These are phyloP conservation scores for Debaryomyces udenii DNA, from an alignment of 1,139 yeast species.

Conservation along the genomic window DNA sequence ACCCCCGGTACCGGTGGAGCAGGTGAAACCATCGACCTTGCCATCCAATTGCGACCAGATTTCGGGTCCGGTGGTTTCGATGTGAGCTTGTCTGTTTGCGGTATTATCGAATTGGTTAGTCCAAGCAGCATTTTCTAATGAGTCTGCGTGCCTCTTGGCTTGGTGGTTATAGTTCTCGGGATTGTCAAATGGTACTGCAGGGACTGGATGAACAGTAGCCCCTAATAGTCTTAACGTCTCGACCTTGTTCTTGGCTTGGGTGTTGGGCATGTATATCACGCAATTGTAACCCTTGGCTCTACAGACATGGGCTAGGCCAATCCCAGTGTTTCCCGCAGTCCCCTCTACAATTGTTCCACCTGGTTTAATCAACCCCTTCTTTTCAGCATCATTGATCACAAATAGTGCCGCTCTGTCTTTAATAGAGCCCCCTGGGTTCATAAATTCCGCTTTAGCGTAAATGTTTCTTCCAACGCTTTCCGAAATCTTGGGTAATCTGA, in stretches of 20 bases:
- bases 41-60: constrained; percentile 87
- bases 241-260: constrained; percentile 79
- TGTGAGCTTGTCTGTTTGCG: constrained; percentile 88
- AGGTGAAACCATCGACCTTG: constrained; percentile 81
- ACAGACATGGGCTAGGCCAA: constrained; percentile 87
- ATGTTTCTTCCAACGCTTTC: constrained; percentile 70
- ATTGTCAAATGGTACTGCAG: constrained; percentile 79
- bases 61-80: constrained; percentile 89
- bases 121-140: constrained; percentile 79
- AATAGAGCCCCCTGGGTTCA: constrained; percentile 94
- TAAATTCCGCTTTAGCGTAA: constrained; percentile 87
- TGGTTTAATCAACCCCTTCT: constrained; percentile 61
- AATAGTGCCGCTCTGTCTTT: constrained; percentile 89
- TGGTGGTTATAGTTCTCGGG: constrained; percentile 85
- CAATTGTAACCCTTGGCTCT: constrained; percentile 82
- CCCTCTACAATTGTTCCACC: constrained; percentile 64
- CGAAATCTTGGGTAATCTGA: constrained; percentile 65
- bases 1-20: constrained; percentile 92
- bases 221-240: constrained; percentile 74
- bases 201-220: constrained; percentile 88
- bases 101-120: constrained; percentile 87
- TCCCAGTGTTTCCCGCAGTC: constrained; percentile 76
- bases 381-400: constrained; percentile 79
- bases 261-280: constrained; percentile 87
- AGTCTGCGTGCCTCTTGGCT: constrained; percentile 81